Percentiles rank a stretch among this genome's conserved stretches.
Evolutionary conservation across 2,329 filamentous ascomycete species (phyloP).

Genomic region (Sphaceloma murrayae): DNA sequence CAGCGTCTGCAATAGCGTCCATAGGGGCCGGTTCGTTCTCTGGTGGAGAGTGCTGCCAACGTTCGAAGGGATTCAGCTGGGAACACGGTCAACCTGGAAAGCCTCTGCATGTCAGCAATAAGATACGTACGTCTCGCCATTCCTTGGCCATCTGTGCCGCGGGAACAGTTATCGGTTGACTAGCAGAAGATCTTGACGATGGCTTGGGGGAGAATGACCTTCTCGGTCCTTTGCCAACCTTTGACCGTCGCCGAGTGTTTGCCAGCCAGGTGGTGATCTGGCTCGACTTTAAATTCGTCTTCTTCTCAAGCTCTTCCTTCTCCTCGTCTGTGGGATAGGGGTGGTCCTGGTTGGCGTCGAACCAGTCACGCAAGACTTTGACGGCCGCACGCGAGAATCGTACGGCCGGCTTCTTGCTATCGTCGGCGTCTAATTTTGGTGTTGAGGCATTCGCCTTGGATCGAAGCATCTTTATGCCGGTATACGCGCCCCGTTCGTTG

Average conservation of each 20-base stretch:
- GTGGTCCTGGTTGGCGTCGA: slow-evolving; percentile 66
- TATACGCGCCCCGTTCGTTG: slow-evolving; percentile 28
- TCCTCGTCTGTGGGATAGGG: slow-evolving; percentile 85
- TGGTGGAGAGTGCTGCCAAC: slow-evolving; percentile 60
- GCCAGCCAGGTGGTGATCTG: slow-evolving; percentile 91
- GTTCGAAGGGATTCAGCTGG: slow-evolving; percentile 54
- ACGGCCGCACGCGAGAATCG: slow-evolving; percentile 74
- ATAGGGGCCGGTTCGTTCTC: slow-evolving; percentile 59
- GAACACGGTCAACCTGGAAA: slow-evolving; percentile 41
- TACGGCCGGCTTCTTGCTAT: slow-evolving; percentile 52
- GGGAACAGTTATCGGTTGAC: slow-evolving; percentile 64
- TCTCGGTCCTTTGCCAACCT: slow-evolving; percentile 54
- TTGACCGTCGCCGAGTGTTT: slow-evolving; percentile 75
- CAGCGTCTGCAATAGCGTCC: slow-evolving; percentile 54
- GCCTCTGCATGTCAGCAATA: not conserved
- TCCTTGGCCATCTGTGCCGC: slow-evolving; percentile 36
- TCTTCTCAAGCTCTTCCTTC: slow-evolving; percentile 65
- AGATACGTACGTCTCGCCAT: slow-evolving; percentile 20
- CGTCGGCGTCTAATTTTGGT: slow-evolving; percentile 21
- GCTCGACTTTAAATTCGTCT: slow-evolving; percentile 69
- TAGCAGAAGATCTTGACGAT: slow-evolving; percentile 47
- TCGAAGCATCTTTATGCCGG: slow-evolving; percentile 29
- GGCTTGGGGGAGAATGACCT: slow-evolving; percentile 16
- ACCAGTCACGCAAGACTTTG: slow-evolving; percentile 74
- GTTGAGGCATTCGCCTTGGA: slow-evolving; percentile 22